phyloP scores from a whole-genome alignment of 1,284 basidiomycete species.

The Fomes fomentarius region DNA sequence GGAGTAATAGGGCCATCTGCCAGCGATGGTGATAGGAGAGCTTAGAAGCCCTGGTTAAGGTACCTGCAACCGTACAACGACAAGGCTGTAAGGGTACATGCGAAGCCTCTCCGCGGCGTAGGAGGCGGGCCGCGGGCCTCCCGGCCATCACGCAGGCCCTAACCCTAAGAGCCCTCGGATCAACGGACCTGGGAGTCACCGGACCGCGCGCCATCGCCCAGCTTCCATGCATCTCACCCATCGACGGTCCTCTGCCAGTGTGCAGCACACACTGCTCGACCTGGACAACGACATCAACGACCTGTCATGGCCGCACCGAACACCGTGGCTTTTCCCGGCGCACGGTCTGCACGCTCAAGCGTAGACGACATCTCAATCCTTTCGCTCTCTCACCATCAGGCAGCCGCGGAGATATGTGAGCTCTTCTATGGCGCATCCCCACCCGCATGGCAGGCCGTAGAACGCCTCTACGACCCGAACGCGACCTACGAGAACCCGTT shows the following conservation, averaged over 20 bases:
- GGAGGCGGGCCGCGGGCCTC: too few species aligned
- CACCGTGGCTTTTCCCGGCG: conserved; percentile 25
- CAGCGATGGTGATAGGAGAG: too few species aligned
- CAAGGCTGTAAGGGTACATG: too few species aligned
- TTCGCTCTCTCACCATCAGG: conserved; percentile 53
- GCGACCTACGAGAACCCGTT: conserved; percentile 79
- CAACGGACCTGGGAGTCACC: background rate
- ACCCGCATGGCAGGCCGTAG: conserved; percentile 51
- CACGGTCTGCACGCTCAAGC: conserved; percentile 15
- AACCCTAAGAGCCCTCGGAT: background rate
- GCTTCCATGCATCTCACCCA: too few species aligned
- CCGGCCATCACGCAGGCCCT: background rate
- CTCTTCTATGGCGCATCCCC: conserved; percentile 61
- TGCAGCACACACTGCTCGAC: too few species aligned
- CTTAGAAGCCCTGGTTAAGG: too few species aligned
- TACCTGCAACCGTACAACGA: too few species aligned
- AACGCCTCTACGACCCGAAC: conserved; percentile 68
- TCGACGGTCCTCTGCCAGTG: too few species aligned
- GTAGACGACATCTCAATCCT: conserved; percentile 30
- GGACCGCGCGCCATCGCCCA: background rate
- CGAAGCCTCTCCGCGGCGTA: too few species aligned
- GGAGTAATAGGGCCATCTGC: too few species aligned
- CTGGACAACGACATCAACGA: too few species aligned
- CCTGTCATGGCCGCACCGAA: conserved; percentile 13
- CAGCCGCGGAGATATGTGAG: conserved; percentile 67